Percentiles rank a stretch among this genome's conserved stretches.
These are phyloP conservation scores for Aegilops sharonensis DNA, from an alignment of 176 grass and related monocot species.

Conservation along the genomic window DNA sequence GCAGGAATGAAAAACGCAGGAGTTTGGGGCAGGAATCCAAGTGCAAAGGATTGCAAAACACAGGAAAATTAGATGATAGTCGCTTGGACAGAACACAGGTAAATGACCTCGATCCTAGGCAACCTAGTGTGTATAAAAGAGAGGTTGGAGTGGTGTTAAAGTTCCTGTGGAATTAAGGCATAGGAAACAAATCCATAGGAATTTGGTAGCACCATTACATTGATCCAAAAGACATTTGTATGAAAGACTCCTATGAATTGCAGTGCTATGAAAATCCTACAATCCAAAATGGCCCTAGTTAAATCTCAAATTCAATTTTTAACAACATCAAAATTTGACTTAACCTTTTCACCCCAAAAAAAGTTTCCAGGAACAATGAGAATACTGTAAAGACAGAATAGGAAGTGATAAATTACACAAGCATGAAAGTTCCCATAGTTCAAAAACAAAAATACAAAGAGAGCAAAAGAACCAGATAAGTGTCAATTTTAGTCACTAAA, in stretches of 20 bases:
- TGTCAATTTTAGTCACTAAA: constrained; percentile 12
- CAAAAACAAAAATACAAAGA: constrained; percentile 21
- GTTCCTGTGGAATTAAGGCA: background rate
- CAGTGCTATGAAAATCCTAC: background rate
- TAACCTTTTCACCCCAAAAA: background rate
- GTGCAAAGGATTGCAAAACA: background rate
- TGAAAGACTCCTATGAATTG: background rate
- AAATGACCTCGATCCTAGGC: background rate
- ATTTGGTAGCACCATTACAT: background rate
- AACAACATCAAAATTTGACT: background rate
- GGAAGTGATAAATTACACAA: background rate
- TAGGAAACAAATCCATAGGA: background rate
- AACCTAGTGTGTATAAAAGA: background rate
- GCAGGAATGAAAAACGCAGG: background rate
- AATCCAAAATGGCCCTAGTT: background rate
- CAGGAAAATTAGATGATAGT: background rate
- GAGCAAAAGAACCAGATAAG: constrained; percentile 17
- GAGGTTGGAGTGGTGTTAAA: background rate
- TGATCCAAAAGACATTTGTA: background rate
- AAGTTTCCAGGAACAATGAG: background rate
- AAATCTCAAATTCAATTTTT: constrained; percentile 1
- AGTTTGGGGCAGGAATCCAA: background rate
- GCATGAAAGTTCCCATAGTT: background rate
- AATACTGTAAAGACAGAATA: background rate
- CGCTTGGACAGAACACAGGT: background rate